A percentile compares a stretch with the other conserved stretches of the same genome.
Conservation (phyloP, 495 filamentous ascomycete genomes). For the Aspergillus sclerotioniger region DNA sequence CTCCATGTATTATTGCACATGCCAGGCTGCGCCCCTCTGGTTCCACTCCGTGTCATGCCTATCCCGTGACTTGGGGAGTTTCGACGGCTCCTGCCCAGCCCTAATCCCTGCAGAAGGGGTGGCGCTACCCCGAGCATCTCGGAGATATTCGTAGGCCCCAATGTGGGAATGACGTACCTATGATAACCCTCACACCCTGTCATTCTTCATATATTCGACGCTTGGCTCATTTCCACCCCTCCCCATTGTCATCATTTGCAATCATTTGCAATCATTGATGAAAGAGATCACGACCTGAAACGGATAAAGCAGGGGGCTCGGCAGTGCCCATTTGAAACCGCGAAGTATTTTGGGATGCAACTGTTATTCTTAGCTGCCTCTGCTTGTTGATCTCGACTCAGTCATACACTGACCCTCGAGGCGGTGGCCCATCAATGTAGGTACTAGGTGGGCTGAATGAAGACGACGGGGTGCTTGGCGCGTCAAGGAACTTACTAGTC, state of each 20-base stretch:
- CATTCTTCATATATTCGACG: not conserved
- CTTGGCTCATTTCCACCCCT: not conserved
- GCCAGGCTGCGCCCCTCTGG: not conserved
- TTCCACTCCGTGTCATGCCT: not conserved
- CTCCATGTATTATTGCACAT: not conserved
- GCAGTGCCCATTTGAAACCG: not conserved
- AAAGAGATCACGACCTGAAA: not conserved
- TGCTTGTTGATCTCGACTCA: not conserved
- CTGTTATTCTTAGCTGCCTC: not conserved
- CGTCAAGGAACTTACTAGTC: not conserved
- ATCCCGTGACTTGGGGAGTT: not conserved
- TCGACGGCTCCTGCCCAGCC: slow-evolving; percentile 2
- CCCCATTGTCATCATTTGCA: not conserved
- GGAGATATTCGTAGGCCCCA: not conserved
- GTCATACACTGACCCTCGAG: not conserved
- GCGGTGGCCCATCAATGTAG: not conserved
- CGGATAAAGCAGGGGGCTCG: not conserved
- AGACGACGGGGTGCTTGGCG: not conserved
- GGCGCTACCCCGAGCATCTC: not conserved
- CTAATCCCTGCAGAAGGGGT: slow-evolving; percentile 3
- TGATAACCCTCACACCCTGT: not conserved
- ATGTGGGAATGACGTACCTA: not conserved
- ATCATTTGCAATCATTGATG: too few relatives aligned
- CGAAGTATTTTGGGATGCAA: not conserved
- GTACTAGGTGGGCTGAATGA: not conserved